These are phyloP conservation scores for Neonectria punicea DNA, from an alignment of 2,329 filamentous ascomycete species.

Conservation along the genomic window DNA sequence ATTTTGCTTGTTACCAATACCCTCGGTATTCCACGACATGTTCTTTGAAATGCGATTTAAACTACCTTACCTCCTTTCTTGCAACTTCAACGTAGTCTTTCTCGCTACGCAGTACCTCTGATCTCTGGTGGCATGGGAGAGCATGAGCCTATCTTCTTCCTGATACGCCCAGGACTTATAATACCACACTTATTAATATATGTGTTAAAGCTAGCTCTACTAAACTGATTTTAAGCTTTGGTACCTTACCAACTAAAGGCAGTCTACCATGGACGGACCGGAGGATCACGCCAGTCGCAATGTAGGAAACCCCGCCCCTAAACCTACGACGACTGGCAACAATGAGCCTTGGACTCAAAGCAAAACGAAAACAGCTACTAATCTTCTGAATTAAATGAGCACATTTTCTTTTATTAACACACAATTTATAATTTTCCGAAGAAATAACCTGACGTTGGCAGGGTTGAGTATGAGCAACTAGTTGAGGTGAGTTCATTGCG, in stretches of 20 bases:
- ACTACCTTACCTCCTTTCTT: background rate
- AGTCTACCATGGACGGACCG: background rate
- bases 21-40: background rate
- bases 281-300: background rate
- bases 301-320: background rate
- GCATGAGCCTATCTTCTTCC: too few species aligned
- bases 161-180: too few species aligned
- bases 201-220: too few species aligned
- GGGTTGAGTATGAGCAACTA: background rate
- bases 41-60: background rate
- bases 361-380: too few species aligned
- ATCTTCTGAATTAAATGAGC: too few species aligned
- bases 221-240: too few species aligned
- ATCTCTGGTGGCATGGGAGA: too few species aligned
- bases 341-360: background rate
- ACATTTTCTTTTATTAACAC: too few species aligned
- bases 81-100: too few species aligned
- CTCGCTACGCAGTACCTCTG: too few species aligned
- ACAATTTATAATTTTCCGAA: background rate
- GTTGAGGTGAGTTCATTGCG: too few species aligned
- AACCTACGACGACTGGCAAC: background rate
- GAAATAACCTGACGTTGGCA: background rate
- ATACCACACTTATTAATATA: background rate
- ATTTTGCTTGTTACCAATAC: background rate
- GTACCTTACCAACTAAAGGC: background rate